Base-by-base conservation (phyloP, 768 basidiomycete genomes). In the Rhizopogon salebrosus region DNA sequence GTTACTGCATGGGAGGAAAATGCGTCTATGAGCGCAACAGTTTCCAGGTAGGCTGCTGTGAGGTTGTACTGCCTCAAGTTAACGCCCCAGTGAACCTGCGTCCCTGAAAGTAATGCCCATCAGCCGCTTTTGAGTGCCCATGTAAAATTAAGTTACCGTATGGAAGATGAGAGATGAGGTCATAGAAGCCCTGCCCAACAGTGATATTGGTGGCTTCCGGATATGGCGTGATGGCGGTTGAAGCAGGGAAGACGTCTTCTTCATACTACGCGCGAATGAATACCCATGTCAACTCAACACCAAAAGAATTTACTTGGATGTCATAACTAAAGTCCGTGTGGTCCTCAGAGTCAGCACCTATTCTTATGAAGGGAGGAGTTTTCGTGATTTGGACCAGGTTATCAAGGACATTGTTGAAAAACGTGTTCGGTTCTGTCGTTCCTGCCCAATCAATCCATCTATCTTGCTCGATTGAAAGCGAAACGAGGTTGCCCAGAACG, bases 381-480 rank as follows among this genome's bases (percentile, higher is more conserved):
- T 83, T 79, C 4, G 82, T 77, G 26, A 84, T 70, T 34, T 65
- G 58, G 23, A 71, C 78, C 52, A 85, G 62, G 64, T 85, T 85
- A 49, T 78, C 69, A 46, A 88, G 71, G 3, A 78, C 75, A 53
- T 82, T 85, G 69, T 73, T 75, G 55, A 83, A 79, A 66, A 86
- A 87, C 16, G 75, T 53, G 59, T 88, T 87, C 31, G 70, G 71
- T 3, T 73, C 66, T 6, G 59, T 53, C 9, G 72, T 73, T 13
- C 87, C 85, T 10, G 69, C 68, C 85, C 86, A 89, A 55, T 86
- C 85, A 9, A 73, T 70, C 84, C 84, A 87, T 29, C 81, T 72
- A 57, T 88, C 85, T 64, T 84, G 80, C 59, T 87, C 87, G 49
- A 87, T 78, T 27, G 85, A 87, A 57, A 87, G 78, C 0, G 82